Evolutionary conservation across 345 rosid species (phyloP), one percentile per base, ranked within the genome.

Genomic region (Adansonia digitata): DNA sequence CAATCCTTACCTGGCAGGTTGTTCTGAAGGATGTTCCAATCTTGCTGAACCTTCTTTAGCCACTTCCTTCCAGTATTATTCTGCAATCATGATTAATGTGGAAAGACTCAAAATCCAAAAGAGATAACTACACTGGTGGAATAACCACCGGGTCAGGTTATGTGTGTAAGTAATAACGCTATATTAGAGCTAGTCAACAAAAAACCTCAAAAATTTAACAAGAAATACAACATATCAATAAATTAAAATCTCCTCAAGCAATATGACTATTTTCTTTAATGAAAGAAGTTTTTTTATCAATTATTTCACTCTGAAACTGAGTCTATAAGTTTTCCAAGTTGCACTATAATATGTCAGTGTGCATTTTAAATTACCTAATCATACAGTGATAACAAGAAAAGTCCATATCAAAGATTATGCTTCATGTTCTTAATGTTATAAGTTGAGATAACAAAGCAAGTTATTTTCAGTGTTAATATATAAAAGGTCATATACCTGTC

Each of bases 11-110:
- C 99, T 10, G 98, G 98, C 53, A 95, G 91, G 82, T 91, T 95
- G 86, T 90, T 92, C 81, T 93, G 97, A 80, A 96, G 97, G 82
- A 96, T 90, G 83, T 80, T 90, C 98, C 98, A 96, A 76, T 92
- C 98, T 82, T 93, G 99, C 80, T 96, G 97, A 75, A 96, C 91
- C 88, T 96, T 96, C 88, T 87, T 93, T 53, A 92, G 74, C 98
- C 98, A 96, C 82, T 86, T 84, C 84, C 98, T 88, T 80, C 90
- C 91, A 75, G 82, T 83, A 82, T 83, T 88, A 69, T 67, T 80
- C 99, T 96, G 91, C 80, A 82, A 73, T 74, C 69, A 74, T 67
- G 66, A 59, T 65, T 57, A 48, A 74, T 14, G 3, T 49, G 17
- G 48, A 27, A 69, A 60, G 29, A 35, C 39, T 65, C 7, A 57